Base-by-base conservation (phyloP, 768 basidiomycete species). In the Cantharellus anzutake region DNA sequence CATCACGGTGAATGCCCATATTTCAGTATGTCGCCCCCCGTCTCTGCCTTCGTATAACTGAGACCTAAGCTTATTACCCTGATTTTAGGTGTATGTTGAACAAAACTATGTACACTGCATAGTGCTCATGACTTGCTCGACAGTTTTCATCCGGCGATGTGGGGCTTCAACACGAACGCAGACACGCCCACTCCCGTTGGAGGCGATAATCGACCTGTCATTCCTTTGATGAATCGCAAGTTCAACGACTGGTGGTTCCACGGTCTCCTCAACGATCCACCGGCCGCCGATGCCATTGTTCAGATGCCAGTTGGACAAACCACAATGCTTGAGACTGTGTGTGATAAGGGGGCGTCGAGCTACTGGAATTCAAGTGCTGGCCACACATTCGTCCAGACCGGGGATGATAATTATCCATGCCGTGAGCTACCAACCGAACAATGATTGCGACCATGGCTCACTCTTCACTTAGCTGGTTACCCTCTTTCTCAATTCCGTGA, bases 161-260 rank as follows among this genome's bases (percentile, higher is more conserved):
- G 64, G 60, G 82, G 83, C 1, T 83, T 80, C 73, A 82, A 83
- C 59, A 80, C 81, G n/a, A 82, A 80, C 1, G 61, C 64, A 48
- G 44, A 29, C 4, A 52, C 73, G 42, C 1, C 29, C 11, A 48
- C 44, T 29, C 29, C 44, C 29, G 76, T 77, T 56, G 48, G 70
- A 3, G 80, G 44, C 29, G 82, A 83, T 65, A 83, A 84, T 67
- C 77, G 82, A 2, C 81, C 83, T 34, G 79, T 73, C 3, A 61
- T 65, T 0, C 75, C 76, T 2, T 70, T 75, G 37, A 44, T 60
- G 56, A 65, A 60, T 72, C 70, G 59, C 68, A 71, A 64, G 58
- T 78, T 69, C 70, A 67, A 64, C 63, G 67, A 75, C 3, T 74
- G 75, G 74, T 59, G 55, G 50, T 37, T 58, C n/a, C 51, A 51